These are phyloP conservation scores for Pyricularia pennisetigena DNA, from an alignment of 2,329 filamentous ascomycete genomes.

Conservation along the genomic window DNA sequence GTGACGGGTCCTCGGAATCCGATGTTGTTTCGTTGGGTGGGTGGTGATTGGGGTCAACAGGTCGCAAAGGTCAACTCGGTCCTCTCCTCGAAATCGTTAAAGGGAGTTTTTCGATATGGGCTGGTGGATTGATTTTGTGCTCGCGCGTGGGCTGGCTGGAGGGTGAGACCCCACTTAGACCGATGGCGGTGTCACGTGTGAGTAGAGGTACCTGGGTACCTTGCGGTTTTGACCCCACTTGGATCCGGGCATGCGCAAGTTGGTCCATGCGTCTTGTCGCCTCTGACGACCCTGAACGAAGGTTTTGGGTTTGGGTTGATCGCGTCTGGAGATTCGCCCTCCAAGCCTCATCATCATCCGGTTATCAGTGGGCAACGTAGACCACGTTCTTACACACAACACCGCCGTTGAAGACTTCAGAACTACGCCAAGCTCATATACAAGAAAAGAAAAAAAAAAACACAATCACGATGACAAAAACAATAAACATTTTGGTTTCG, in stretches of 20 bases:
- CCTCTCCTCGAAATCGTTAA: background rate
- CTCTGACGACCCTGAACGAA: background rate
- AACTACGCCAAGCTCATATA: background rate
- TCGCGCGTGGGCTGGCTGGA: background rate
- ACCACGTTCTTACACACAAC: background rate
- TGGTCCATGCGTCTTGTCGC: background rate
- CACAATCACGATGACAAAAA: background rate
- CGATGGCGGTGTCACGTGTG: background rate
- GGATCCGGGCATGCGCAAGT: background rate
- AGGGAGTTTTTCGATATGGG: background rate
- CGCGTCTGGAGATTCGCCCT: background rate
- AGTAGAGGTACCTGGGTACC: background rate
- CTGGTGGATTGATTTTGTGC: constrained; percentile 4
- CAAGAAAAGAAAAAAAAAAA: background rate
- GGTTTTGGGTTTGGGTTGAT: background rate
- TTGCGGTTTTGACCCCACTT: background rate
- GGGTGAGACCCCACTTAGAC: background rate
- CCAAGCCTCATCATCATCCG: background rate
- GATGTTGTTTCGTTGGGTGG: constrained; percentile 2
- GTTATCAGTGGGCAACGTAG: background rate
- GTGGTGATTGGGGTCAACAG: background rate
- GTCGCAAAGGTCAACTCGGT: constrained; percentile 2
- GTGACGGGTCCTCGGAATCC: constrained; percentile 33
- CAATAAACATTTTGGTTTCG: constrained; percentile 72
- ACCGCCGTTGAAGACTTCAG: background rate